Base-by-base conservation (phyloP, 768 basidiomycete species). In the Leccinum truebloodii region DNA sequence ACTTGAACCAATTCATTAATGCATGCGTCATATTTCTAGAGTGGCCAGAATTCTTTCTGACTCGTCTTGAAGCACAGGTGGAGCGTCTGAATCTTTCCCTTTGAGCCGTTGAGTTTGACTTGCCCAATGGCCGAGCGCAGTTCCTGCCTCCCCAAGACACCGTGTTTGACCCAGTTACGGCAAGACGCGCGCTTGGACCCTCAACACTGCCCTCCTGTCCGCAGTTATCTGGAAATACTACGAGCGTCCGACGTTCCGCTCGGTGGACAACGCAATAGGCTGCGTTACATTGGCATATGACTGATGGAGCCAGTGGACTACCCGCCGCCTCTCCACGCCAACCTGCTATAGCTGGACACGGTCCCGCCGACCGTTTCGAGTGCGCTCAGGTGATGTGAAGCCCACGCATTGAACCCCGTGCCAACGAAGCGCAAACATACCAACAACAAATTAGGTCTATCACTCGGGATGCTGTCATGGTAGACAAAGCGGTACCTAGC, bases 391-490 rank as follows among this genome's bases (percentile, higher is more conserved):
- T 53, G 55, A 60, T 54, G 61, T 66, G 59, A 60, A 63, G 52
- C 26, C 57, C 67, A 59, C 34, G 24, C 56, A 46, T 72, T 71
- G 66, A 72, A 67, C 61, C 65, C 69, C 69, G 70, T 70, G 55
- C 12, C 48, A 50, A 59, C 49, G 70, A 64, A 67, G 66, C 62
- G 39, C 65, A 53, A 54, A 65, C 61, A 56, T 54, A 55, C 64
- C 54, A 56, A 55, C 55, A 34, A 26, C 49, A 54, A 46, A 60
- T 60, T 48, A 56, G 41, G 58, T 55, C 57, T 52, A 32, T 62
- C 61, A 24, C 39, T 50, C 71, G 69, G 71, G 65, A 73, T 73
- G 71, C 67, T 73, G 72, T 66, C 63, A 71, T 60, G 52, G 48
- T 48, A 6, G 52, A 54, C 54, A 65, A 72, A 67, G 55, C 13